These are phyloP conservation scores for Pichia sp. DNA, from an alignment of 1,139 yeast genomes.

Conservation along the genomic window DNA sequence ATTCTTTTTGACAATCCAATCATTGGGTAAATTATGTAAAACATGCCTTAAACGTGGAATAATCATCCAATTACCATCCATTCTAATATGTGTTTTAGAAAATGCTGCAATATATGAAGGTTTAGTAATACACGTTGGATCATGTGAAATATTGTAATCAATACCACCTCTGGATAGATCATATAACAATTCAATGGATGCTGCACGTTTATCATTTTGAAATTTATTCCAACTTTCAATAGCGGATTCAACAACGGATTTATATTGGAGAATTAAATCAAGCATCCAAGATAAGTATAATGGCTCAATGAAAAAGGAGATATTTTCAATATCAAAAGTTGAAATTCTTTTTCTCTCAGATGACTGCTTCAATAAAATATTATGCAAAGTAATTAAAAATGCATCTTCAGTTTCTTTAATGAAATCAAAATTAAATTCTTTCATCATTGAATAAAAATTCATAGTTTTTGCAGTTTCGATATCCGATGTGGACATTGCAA, in stretches of 20 bases:
- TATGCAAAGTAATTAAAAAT: not conserved
- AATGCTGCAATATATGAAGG: slow-evolving; percentile 72
- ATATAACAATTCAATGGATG: slow-evolving; percentile 42
- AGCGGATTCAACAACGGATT: slow-evolving; percentile 16
- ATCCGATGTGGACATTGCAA: slow-evolving; percentile 4
- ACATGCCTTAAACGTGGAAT: slow-evolving; percentile 73
- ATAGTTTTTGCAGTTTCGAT: not conserved
- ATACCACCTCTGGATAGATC: slow-evolving; percentile 58
- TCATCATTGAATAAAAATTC: slow-evolving; percentile 6
- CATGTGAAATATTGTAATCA: slow-evolving; percentile 58
- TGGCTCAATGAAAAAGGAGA: slow-evolving; percentile 23
- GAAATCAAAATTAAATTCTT: slow-evolving; percentile 34
- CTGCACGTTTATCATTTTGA: slow-evolving; percentile 19
- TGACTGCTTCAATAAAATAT: slow-evolving; percentile 10
- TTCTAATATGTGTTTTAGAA: slow-evolving; percentile 69
- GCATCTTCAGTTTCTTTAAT: slow-evolving; percentile 5
- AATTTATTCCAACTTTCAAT: slow-evolving; percentile 6
- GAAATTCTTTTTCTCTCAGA: slow-evolving; percentile 3
- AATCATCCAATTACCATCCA: slow-evolving; percentile 83
- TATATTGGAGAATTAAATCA: slow-evolving; percentile 22
- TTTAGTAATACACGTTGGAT: slow-evolving; percentile 83
- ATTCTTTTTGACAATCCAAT: slow-evolving; percentile 38
- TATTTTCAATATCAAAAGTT: slow-evolving; percentile 8
- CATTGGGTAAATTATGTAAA: slow-evolving; percentile 49
- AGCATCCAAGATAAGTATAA: slow-evolving; percentile 35